Conservation (phyloP, 2,329 filamentous ascomycete species). For the Microcera coccophila region DNA sequence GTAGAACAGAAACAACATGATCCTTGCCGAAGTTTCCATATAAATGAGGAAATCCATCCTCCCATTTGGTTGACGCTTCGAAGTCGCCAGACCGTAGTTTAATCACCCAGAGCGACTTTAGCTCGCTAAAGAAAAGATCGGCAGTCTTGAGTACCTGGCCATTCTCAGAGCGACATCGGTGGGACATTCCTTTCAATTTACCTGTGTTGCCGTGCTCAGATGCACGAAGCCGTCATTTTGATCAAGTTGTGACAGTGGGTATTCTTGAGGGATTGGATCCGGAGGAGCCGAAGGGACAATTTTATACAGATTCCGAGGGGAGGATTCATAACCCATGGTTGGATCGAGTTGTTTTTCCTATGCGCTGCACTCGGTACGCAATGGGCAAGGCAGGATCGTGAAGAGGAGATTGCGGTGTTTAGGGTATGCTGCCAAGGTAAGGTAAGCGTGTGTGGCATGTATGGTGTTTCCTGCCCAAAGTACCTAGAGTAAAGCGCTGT, state of each 20-base stretch:
- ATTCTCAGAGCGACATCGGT: not conserved
- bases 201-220: constrained; percentile 54
- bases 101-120: constrained; percentile 44
- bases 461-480: no score
- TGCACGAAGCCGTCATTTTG: constrained; percentile 59
- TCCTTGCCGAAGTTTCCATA: constrained; percentile 54
- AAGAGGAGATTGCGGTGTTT: no score
- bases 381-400: no score
- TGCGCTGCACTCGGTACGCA: no score
- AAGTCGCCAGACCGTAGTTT: constrained; percentile 51
- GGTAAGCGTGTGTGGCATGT: no score
- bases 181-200: constrained; percentile 19
- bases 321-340: constrained; percentile 30
- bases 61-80: constrained; percentile 49
- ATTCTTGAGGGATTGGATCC: constrained; percentile 48
- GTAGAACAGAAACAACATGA: constrained; percentile 46
- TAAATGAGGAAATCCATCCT: constrained; percentile 56
- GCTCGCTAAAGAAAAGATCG: constrained; percentile 41
- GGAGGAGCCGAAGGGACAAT: constrained; percentile 53
- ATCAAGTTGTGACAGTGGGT: constrained; percentile 58
- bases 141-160: constrained; percentile 43
- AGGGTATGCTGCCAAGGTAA: no score
- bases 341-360: no score
- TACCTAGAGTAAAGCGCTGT: no score
- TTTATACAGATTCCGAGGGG: constrained; percentile 54